Base-by-base conservation (phyloP, 768 basidiomycete genomes). In the Chalciporus chontae region DNA sequence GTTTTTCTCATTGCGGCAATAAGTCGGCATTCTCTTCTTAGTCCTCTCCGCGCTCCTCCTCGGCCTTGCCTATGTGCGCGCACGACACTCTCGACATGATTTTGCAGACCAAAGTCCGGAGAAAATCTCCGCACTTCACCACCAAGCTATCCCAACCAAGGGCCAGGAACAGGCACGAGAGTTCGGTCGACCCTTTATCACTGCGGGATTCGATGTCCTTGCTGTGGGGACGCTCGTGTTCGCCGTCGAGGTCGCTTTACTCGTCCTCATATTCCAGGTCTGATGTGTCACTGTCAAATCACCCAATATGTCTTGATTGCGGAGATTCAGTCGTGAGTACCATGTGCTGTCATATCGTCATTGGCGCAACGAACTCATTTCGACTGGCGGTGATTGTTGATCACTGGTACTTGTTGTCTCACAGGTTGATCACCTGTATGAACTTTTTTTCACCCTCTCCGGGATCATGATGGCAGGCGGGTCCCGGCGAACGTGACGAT, bases 171-270 rank as follows among this genome's bases (percentile, higher is more conserved):
- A 73, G 26, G 75, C 73, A 40, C 76, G 85, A 1, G 72, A 85
- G 8, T 89, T 83, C 59, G 91, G 90, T 0, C 74, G 86, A 11
- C 87, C 87, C 1, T 92, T 92, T 61, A 64, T 84, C 15, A 90
- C 90, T 0, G 85, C 89, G 6, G 91, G 91, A n/a, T 79, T 84
- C 76, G 79, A 84, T 47, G 79, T 89, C 19, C 11, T 63, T 1
- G 70, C 75, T 11, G 78, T 91, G 7, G 74, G 83, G 0, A 58
- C 71, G 13, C 70, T 87, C 2, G 87, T 90, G 0, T 76, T 78
- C 1, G 70, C 70, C 0, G 77, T 87, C 15, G 87, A 91, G 59
- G 66, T 90, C 38, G 79, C 73, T 0, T 69, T 92, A 38, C 69
- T 92, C 8, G 77, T 79, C 1, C 72, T 92, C 40, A 72, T 92